Conservation (phyloP, 108 stramenopile species). For the Schizochytrium sp. region DNA sequence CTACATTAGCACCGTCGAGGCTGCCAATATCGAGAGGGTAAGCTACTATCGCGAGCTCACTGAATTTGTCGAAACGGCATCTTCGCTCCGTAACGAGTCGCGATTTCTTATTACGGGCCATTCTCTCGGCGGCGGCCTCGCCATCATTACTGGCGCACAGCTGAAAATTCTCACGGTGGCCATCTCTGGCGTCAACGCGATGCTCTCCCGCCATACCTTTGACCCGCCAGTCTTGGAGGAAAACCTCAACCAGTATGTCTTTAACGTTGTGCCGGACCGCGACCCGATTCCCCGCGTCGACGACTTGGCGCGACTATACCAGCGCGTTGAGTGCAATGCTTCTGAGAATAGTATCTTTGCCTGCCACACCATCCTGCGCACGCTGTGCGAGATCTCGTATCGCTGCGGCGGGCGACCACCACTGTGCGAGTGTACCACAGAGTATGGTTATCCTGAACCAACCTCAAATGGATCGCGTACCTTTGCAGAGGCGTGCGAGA, state of each 20-base stretch:
- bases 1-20: constrained; percentile 33
- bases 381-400: constrained; percentile 57
- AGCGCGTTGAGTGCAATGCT: constrained; percentile 58
- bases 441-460: constrained; percentile 36
- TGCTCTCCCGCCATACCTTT: constrained; percentile 51
- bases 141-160: constrained; percentile 71
- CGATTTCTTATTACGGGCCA: constrained; percentile 34
- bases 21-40: constrained; percentile 25
- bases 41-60: constrained; percentile 39
- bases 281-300: constrained; percentile 64
- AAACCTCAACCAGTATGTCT: constrained; percentile 51
- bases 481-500: not conserved
- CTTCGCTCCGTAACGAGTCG: not conserved
- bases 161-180: constrained; percentile 51
- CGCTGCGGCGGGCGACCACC: constrained; percentile 61
- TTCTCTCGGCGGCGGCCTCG: constrained; percentile 58
- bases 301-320: constrained; percentile 43
- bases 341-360: constrained; percentile 36
- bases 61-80: constrained; percentile 24
- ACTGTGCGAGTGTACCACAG: constrained; percentile 52
- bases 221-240: constrained; percentile 53
- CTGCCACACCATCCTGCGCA: constrained; percentile 49
- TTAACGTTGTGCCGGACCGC: constrained; percentile 68
- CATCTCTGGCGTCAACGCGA: constrained; percentile 63
- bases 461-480: constrained; percentile 17